phyloP scores from a whole-genome alignment of 192 early-diverging fungal species.

The Rhizophlyctis rosea region DNA sequence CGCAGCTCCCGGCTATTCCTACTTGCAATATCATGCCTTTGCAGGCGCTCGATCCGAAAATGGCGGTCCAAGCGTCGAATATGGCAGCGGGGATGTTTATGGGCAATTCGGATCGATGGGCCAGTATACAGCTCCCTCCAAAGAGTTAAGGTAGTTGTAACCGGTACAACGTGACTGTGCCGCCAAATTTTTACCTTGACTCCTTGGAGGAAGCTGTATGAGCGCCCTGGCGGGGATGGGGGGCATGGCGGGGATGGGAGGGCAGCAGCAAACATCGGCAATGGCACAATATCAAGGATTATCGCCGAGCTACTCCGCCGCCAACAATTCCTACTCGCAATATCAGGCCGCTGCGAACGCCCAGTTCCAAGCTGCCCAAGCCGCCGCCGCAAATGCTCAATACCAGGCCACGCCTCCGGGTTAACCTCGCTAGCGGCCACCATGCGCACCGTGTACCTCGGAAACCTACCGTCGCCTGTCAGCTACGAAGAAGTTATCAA shows the following conservation, averaged over 20 bases:
- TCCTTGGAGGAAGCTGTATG: too few species aligned
- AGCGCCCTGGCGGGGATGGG: slow-evolving; percentile 33
- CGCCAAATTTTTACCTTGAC: too few species aligned
- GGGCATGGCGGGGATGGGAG: slow-evolving; percentile 24
- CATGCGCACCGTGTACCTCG: slow-evolving; percentile 78
- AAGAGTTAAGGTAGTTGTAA: too few species aligned
- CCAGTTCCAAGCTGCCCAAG: slow-evolving; percentile 5
- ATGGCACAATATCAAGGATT: slow-evolving; percentile 10
- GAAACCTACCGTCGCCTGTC: slow-evolving; percentile 63
- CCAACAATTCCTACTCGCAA: slow-evolving; percentile 10
- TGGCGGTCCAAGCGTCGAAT: too few species aligned
- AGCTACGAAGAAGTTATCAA: slow-evolving; percentile 67
- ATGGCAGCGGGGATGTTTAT: slow-evolving; percentile 16
- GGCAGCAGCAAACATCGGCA: slow-evolving; percentile 10
- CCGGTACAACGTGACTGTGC: too few species aligned
- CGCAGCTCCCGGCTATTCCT: too few species aligned
- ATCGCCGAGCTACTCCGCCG: not conserved
- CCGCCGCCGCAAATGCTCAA: not conserved
- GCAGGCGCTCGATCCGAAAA: too few species aligned
- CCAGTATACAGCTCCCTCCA: too few species aligned
- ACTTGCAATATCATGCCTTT: too few species aligned
- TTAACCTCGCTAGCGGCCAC: slow-evolving; percentile 20
- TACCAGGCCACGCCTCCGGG: slow-evolving; percentile 19
- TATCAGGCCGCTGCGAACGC: not conserved
- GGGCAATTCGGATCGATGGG: slow-evolving; percentile 25